These are phyloP conservation scores for Apiotrichum porosum DNA, from an alignment of 1,284 basidiomycete genomes.

Conservation along the genomic window DNA sequence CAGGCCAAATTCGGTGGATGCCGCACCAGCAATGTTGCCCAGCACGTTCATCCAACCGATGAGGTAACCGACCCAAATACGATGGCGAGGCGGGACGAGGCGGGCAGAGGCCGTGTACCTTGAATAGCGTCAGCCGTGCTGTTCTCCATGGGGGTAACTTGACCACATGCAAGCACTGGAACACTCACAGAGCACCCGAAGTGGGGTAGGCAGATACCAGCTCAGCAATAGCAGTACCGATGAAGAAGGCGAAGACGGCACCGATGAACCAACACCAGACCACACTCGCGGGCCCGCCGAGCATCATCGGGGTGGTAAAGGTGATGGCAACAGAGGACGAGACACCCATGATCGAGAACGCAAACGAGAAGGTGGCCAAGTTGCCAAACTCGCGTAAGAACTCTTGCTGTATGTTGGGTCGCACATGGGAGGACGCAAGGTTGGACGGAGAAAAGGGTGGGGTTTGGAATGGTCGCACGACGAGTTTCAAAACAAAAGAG, in stretches of 20 bases:
- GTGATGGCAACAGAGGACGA: slow-evolving; percentile 39
- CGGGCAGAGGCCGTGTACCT: slow-evolving; percentile 2
- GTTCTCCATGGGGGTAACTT: too few species aligned
- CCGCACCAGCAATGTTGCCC: slow-evolving; percentile 52
- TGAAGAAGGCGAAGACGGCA: slow-evolving; percentile 31
- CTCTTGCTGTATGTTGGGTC: slow-evolving; percentile 20
- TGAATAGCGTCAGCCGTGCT: not conserved
- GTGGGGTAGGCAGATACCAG: slow-evolving; percentile 43
- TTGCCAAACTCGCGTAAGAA: slow-evolving; percentile 41
- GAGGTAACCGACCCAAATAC: slow-evolving; percentile 51
- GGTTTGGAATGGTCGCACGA: too few species aligned
- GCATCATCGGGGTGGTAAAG: slow-evolving; percentile 34
- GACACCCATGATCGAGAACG: slow-evolving; percentile 32
- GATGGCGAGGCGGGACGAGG: slow-evolving; percentile 1
- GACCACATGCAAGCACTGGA: too few species aligned
- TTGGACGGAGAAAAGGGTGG: too few species aligned
- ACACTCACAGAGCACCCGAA: slow-evolving; percentile 35
- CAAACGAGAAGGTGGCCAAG: slow-evolving; percentile 43
- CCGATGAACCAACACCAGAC: slow-evolving; percentile 43
- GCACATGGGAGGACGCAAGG: too few species aligned
- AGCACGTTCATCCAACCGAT: slow-evolving; percentile 83
- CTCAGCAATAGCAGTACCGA: slow-evolving; percentile 38
- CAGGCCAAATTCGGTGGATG: slow-evolving; percentile 74
- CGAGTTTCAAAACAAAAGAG: too few species aligned
- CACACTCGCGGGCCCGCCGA: slow-evolving; percentile 35